Base-by-base conservation (phyloP, 768 basidiomycete genomes). In the Pholiota microspora region DNA sequence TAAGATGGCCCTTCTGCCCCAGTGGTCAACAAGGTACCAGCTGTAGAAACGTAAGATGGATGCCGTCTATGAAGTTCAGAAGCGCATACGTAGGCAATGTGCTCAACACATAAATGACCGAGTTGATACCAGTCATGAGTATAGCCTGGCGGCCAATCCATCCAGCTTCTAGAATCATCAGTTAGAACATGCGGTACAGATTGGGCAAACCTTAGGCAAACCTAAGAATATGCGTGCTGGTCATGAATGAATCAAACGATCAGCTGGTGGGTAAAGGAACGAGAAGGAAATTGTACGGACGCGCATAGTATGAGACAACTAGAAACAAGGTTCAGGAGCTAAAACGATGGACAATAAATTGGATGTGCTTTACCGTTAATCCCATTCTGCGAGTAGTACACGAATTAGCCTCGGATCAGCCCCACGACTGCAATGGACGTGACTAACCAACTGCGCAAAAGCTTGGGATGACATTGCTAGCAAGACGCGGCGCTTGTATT, bases 391-490 rank as follows among this genome's bases (percentile, higher is more conserved):
- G 57, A 54, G 13, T 31, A 44, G 49, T 29, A 34, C n/a, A n/a
- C n/a, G n/a, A 31, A 48, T 59, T 38, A 64, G 57, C 49, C 34
- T 49, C 51, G 51, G 21, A 54, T 25, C 46, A 53, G 25, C 47
- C 15, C 36, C 49, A 42, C 18, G 23, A 9, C 51, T 13, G 38
- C 31, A 53, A 31, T 31, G 29, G 35, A 29, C 2, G 60, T 42
- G 4, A 77, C 91, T 56, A 59, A 93, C 94, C 65, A 97, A 74
- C 66, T 97, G 95, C 38, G 95, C 95, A 71, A 97, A 96, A 36
- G 92, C 90, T 69, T 97, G 95, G 52, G 92, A 92, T 16, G 89
- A 92, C 92, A 95, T 95, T 13, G 95, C 95, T 44, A 98, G 82
- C 58, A 97, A 67, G 9, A 98, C 94, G 29, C 94, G 79, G 27